Evolutionary conservation across 148 eudicot species (phyloP).

Genomic region (Diospyros lotus): DNA sequence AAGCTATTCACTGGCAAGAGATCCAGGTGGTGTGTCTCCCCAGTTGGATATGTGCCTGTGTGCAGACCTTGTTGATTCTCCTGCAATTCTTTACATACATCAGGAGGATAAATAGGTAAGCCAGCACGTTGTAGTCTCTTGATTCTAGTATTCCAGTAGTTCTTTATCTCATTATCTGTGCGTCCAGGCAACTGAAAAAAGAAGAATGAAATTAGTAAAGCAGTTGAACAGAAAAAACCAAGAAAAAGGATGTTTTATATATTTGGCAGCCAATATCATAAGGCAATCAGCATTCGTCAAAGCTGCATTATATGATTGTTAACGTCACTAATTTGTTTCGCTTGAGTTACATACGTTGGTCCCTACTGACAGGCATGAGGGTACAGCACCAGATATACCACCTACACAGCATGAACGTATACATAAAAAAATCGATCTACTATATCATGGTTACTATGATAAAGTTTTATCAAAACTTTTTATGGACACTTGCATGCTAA

Average conservation of each 20-base stretch:
- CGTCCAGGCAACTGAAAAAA: slow-evolving; percentile 72
- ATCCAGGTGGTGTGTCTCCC: slow-evolving; percentile 33
- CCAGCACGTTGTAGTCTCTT: slow-evolving; percentile 74
- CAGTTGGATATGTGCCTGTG: slow-evolving; percentile 21
- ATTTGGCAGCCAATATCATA: neutral
- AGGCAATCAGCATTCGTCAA: neutral
- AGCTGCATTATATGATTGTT: neutral
- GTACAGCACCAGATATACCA: too few relatives aligned
- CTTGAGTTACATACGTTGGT: neutral
- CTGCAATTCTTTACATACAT: slow-evolving; percentile 37
- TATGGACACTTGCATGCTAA: too few relatives aligned
- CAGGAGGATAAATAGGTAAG: slow-evolving; percentile 66
- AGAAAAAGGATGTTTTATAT: neutral
- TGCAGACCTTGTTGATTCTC: slow-evolving; percentile 50
- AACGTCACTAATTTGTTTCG: neutral
- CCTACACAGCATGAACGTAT: too few relatives aligned
- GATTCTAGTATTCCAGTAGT: slow-evolving; percentile 78
- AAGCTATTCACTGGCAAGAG: slow-evolving; percentile 27
- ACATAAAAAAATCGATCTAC: too few relatives aligned
- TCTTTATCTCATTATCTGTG: slow-evolving; percentile 84
- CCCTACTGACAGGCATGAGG: too few relatives aligned
- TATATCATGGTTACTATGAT: too few relatives aligned
- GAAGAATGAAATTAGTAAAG: neutral
- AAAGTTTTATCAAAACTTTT: too few relatives aligned
- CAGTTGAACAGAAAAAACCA: neutral